phyloP scores from a whole-genome alignment of 73 alveolate genomes.

The Stentor coeruleus region DNA sequence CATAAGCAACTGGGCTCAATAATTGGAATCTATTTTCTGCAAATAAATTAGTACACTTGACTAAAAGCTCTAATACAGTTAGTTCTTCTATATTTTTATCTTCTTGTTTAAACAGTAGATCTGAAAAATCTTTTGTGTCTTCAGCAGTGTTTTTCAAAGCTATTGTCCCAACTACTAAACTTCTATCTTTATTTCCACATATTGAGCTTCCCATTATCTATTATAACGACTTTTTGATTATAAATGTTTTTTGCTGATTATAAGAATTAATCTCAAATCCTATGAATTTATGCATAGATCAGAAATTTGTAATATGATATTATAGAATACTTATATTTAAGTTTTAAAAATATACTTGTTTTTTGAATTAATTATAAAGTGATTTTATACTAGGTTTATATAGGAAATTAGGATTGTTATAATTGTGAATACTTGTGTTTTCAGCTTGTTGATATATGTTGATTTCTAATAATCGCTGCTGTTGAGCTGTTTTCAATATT shows the following conservation, averaged over 20 bases:
- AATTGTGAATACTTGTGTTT: no score
- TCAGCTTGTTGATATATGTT: background rate
- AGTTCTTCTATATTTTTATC: background rate
- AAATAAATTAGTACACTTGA: background rate
- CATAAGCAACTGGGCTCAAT: background rate
- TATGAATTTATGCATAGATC: no score
- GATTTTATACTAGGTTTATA: background rate
- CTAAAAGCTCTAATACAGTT: background rate
- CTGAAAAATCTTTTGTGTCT: background rate
- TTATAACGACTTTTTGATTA: no score
- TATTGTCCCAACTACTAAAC: background rate
- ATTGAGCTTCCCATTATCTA: background rate
- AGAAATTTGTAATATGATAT: no score
- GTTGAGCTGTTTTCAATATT: background rate
- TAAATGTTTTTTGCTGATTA: no score
- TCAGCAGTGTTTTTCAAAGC: background rate
- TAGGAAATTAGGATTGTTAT: background rate
- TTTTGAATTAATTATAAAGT: background rate
- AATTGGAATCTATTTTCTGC: background rate
- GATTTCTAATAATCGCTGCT: background rate
- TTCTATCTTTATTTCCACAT: background rate
- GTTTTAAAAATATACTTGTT: background rate
- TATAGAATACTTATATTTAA: no score
- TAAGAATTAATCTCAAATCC: no score
- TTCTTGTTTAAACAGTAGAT: background rate